Evolutionary conservation across 2,329 filamentous ascomycete genomes (phyloP).

Genomic region (Biscogniauxia mediterranea): DNA sequence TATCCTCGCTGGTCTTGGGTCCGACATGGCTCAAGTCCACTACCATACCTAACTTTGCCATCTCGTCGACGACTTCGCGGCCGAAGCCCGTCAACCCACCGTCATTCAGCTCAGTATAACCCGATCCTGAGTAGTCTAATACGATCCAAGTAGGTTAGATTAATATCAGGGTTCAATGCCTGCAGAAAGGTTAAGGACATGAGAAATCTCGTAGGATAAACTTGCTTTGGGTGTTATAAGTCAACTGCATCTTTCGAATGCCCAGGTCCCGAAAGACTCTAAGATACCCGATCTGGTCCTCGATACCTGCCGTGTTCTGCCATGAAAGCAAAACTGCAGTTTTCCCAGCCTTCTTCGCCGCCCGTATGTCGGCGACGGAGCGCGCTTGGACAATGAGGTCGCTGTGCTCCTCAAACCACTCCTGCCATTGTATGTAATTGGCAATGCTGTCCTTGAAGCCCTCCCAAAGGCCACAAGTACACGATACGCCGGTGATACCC

Average conservation of each 20-base stretch:
- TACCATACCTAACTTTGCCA: constrained; percentile 32
- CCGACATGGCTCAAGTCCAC: constrained; percentile 37
- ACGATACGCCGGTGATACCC: constrained; percentile 41
- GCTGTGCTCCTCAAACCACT: constrained; percentile 41
- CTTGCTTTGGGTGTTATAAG: constrained; percentile 39
- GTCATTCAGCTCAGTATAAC: constrained; percentile 38
- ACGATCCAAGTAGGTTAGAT: not conserved
- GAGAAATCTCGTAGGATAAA: not conserved
- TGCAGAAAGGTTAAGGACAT: not conserved
- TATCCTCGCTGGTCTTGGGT: constrained; percentile 34
- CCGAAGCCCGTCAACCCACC: constrained; percentile 34
- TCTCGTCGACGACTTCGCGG: constrained; percentile 22
- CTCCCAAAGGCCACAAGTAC: constrained; percentile 41
- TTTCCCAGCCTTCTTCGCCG: constrained; percentile 35
- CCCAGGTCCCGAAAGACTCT: constrained; percentile 40
- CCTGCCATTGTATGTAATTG: constrained; percentile 42
- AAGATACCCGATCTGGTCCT: constrained; percentile 38
- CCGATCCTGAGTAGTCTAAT: constrained; percentile 39
- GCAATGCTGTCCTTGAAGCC: constrained; percentile 37
- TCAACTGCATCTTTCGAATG: constrained; percentile 42
- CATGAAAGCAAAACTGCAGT: constrained; percentile 39
- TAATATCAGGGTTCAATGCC: not conserved
- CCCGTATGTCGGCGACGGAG: constrained; percentile 35
- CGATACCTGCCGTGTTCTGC: constrained; percentile 42
- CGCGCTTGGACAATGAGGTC: constrained; percentile 40